Base-by-base conservation (phyloP, 768 basidiomycete species). In the Bullera alba region DNA sequence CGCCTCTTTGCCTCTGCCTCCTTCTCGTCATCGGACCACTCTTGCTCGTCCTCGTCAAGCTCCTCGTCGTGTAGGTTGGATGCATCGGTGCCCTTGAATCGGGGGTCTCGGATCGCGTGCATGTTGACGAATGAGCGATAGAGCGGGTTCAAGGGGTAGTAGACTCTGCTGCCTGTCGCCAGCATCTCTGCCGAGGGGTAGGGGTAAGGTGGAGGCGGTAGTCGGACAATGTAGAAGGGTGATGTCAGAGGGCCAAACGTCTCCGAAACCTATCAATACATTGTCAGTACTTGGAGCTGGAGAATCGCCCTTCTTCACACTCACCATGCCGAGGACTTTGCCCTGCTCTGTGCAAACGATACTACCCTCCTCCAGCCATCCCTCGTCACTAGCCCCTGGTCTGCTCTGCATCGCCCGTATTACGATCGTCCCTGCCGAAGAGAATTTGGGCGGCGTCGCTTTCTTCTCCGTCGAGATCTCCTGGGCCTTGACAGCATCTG, bases 11-110 rank as follows among this genome's bases (percentile, higher is more conserved):
- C 79, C 25, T 81, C 82, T 16, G 81, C 81, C 70, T 97, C 93
- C 48, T 83, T 79, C 69, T 97, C 93, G 59, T 97, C 93, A 58
- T 97, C 93, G 2, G 87, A 90, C 73, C 92, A 97, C 67, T 97
- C 93, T 26, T 87, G 64, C 65, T 96, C 93, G 48, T 88, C 81
- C 17, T 87, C 90, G 1, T 77, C 86, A 2, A 87, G 84, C 69
- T 97, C 93, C 72, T 97, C 93, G 65, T 97, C 93, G 58, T 90
- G 82, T 8, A 90, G 77, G 66, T 96, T 97, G 63, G 86, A 89
- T 19, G 93, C 93, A 60, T 97, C 93, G 57, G 87, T 90, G 35
- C 92, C 93, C 66, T 83, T 91, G 54, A 81, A 68, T 16, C 74
- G 77, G 52, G 69, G 58, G 42, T 67, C 65, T 23, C 80, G 79